A percentile compares a stretch with the other conserved stretches of the same genome.
Evolutionary conservation across 2,329 filamentous ascomycete genomes (phyloP).

Genomic region (Nemania serpens): DNA sequence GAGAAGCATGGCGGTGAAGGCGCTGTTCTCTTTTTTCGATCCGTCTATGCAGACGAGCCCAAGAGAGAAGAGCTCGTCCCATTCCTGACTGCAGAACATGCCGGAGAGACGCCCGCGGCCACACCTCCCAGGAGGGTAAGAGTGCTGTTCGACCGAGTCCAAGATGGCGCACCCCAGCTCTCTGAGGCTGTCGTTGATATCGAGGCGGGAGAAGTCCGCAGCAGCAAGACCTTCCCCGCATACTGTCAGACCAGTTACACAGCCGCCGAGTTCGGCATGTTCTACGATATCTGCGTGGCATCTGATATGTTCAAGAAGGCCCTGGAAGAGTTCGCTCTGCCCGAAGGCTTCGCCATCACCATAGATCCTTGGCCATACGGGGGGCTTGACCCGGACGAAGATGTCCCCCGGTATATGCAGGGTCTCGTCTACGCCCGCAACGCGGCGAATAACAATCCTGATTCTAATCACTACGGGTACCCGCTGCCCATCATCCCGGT

Average conservation of each 20-base stretch:
- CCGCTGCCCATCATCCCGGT: slow-evolving; percentile 64
- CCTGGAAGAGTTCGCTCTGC: slow-evolving; percentile 52
- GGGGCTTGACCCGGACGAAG: slow-evolving; percentile 47
- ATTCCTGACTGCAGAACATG: slow-evolving; percentile 40
- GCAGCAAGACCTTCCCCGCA: slow-evolving; percentile 35
- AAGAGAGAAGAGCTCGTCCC: slow-evolving; percentile 34
- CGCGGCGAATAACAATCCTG: slow-evolving; percentile 48
- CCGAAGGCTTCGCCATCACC: slow-evolving; percentile 49
- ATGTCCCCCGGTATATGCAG: slow-evolving; percentile 52
- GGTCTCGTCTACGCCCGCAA: slow-evolving; percentile 56
- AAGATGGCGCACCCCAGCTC: slow-evolving; percentile 40
- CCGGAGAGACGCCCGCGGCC: slow-evolving; percentile 29
- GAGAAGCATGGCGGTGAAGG: slow-evolving; percentile 34
- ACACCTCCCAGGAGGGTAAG: slow-evolving; percentile 48
- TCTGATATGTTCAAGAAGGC: slow-evolving; percentile 54
- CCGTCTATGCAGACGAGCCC: slow-evolving; percentile 38
- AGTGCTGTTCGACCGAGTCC: slow-evolving; percentile 51
- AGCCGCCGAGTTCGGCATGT: slow-evolving; percentile 46
- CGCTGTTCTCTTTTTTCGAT: slow-evolving; percentile 35
- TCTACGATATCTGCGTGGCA: slow-evolving; percentile 47
- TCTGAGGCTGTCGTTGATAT: slow-evolving; percentile 48
- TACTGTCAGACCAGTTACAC: slow-evolving; percentile 47
- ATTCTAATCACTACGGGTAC: slow-evolving; percentile 67
- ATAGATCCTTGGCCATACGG: slow-evolving; percentile 72
- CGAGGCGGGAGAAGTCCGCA: slow-evolving; percentile 39